A percentile compares a stretch with the other conserved stretches of the same genome.
These are phyloP conservation scores for Cordyceps cicadae DNA, from an alignment of 2,329 filamentous ascomycete genomes.

Conservation along the genomic window DNA sequence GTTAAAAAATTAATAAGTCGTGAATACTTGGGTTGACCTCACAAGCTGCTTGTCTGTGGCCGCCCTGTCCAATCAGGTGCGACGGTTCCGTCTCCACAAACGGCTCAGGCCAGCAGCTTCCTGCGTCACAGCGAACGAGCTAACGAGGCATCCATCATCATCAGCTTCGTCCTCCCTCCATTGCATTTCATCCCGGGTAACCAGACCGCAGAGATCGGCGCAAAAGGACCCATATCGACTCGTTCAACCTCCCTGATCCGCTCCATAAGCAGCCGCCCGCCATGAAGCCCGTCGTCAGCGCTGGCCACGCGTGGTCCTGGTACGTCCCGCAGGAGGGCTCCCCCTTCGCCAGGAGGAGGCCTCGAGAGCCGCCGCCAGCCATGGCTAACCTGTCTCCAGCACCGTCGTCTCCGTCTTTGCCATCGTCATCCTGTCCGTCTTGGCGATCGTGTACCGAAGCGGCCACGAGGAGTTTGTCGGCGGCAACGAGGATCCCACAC, in stretches of 20 bases:
- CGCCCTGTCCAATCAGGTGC: background rate
- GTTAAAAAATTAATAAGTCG: no score
- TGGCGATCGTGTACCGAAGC: slow-evolving; percentile 65
- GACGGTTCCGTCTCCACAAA: background rate
- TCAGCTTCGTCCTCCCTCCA: background rate
- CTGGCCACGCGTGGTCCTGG: slow-evolving; percentile 93
- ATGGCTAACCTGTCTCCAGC: slow-evolving; percentile 39
- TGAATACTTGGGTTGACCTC: no score
- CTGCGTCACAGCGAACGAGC: slow-evolving; percentile 1
- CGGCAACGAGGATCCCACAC: slow-evolving; percentile 57
- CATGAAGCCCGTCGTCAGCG: slow-evolving; percentile 93
- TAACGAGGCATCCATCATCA: background rate
- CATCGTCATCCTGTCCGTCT: slow-evolving; percentile 54
- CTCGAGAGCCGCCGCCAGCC: background rate
- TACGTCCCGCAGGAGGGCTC: slow-evolving; percentile 35
- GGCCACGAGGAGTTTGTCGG: slow-evolving; percentile 82
- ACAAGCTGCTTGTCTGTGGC: no score
- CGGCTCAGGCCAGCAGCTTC: background rate
- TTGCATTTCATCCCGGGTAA: background rate
- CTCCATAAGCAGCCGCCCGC: slow-evolving; percentile 26
- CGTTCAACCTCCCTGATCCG: background rate
- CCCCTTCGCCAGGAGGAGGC: background rate
- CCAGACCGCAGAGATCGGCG: background rate
- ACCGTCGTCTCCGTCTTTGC: slow-evolving; percentile 61
- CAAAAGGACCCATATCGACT: background rate